Percentiles rank a stretch among this genome's conserved stretches.
These are phyloP conservation scores for Verticillium isaacii DNA, from an alignment of 2,329 filamentous ascomycete genomes.

Conservation along the genomic window DNA sequence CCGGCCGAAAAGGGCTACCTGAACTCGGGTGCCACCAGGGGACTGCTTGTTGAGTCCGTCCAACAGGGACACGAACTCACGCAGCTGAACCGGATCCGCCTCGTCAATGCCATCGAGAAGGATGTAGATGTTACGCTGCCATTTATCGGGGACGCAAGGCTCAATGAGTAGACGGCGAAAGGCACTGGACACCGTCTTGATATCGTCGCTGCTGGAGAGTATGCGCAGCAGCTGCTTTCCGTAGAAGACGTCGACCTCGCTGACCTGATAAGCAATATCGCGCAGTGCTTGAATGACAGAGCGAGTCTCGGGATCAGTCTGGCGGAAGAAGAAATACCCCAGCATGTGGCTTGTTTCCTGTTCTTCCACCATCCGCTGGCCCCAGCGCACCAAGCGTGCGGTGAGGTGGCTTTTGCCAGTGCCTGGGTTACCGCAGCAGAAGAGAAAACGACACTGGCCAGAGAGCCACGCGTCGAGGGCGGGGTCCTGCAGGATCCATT, in stretches of 20 bases:
- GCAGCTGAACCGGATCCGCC: slow-evolving; percentile 30
- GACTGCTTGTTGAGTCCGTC: slow-evolving; percentile 17
- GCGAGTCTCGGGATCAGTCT: slow-evolving; percentile 39
- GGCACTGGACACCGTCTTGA: slow-evolving; percentile 37
- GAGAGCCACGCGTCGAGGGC: slow-evolving; percentile 32
- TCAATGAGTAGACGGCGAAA: slow-evolving; percentile 35
- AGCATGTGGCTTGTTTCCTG: slow-evolving; percentile 17
- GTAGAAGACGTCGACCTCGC: slow-evolving; percentile 38
- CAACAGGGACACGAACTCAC: slow-evolving; percentile 30
- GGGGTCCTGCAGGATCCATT: slow-evolving; percentile 38
- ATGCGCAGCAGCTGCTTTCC: slow-evolving; percentile 31
- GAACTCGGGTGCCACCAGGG: slow-evolving; percentile 19
- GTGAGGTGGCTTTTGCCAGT: slow-evolving; percentile 42
- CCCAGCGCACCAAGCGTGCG: slow-evolving; percentile 36
- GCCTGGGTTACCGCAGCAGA: slow-evolving; percentile 37
- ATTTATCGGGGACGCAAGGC: slow-evolving; percentile 27
- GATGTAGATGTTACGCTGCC: slow-evolving; percentile 32
- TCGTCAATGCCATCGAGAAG: slow-evolving; percentile 44
- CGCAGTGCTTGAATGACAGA: slow-evolving; percentile 39
- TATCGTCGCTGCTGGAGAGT: slow-evolving; percentile 31
- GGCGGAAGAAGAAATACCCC: slow-evolving; percentile 45
- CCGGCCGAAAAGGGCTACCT: slow-evolving; percentile 36
- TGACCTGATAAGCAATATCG: slow-evolving; percentile 41
- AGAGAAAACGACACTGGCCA: slow-evolving; percentile 33
- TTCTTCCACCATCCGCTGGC: slow-evolving; percentile 21